A percentile compares a stretch with the other conserved stretches of the same genome.
These are phyloP conservation scores for Erigeron canadensis DNA, from an alignment of 129 eudicot genomes.

Conservation along the genomic window DNA sequence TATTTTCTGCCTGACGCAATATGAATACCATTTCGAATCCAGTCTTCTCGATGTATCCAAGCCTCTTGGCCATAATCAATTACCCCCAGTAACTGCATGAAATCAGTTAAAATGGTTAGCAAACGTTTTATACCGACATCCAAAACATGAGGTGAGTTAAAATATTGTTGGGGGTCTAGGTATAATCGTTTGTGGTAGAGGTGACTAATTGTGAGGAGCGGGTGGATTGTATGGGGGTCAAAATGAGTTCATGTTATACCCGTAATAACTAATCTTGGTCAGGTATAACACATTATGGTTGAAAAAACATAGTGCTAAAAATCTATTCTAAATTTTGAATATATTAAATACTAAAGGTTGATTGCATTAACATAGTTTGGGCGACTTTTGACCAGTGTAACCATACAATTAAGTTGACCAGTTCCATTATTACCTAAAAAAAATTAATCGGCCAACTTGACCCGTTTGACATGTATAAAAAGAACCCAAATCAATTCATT, in stretches of 20 bases:
- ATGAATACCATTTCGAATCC: constrained; percentile 85
- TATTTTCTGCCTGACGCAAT: constrained; percentile 75
- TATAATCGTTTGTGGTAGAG: not conserved
- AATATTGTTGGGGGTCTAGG: not conserved
- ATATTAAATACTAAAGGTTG: not conserved
- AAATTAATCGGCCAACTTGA: not conserved
- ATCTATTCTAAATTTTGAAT: not conserved
- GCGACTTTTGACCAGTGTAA: not conserved
- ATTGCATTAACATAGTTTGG: not conserved
- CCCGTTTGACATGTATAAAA: not conserved
- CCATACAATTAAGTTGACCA: not conserved
- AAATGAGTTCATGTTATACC: not conserved
- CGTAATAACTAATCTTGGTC: not conserved
- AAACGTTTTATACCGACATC: not conserved
- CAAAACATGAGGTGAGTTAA: not conserved
- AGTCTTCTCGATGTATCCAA: constrained; percentile 96
- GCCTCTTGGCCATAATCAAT: constrained; percentile 83
- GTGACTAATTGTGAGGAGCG: not conserved
- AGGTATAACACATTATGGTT: not conserved
- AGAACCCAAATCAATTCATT: not conserved
- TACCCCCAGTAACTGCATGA: constrained; percentile 71
- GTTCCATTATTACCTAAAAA: not conserved
- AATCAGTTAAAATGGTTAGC: not conserved
- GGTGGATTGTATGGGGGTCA: not conserved
- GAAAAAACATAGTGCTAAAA: not conserved